Base-by-base conservation (phyloP, 768 basidiomycete species). In the Gloeophyllum trabeum region DNA sequence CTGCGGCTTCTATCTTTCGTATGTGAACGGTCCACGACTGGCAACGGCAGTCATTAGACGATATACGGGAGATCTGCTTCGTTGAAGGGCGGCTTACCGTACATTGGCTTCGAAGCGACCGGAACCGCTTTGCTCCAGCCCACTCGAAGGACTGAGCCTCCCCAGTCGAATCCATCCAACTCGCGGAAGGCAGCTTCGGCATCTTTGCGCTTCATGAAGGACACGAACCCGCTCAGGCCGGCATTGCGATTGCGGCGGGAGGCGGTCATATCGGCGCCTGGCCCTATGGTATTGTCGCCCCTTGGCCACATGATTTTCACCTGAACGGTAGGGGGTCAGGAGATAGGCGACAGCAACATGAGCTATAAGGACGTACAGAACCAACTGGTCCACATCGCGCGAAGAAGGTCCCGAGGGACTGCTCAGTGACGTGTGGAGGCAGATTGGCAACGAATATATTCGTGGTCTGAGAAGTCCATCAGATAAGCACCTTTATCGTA, bases 271-370 rank as follows among this genome's bases (percentile, higher is more conserved):
- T 87, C 81, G 19, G 77, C 73, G 2, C 81, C 87, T 38, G 82
- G 79, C 23, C 82, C 81, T 4, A 61, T 48, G 2, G 72, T 68
- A 14, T 63, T 71, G 54, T 93, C 90, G 7, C 79, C 75, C 30
- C 94, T 79, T n/a, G 93, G 94, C 92, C 92, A 98, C 93, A 98
- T 97, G 49, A 98, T 80, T 68, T 94, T 91, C 35, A 92, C 87
- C 88, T 91, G 43, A n/a, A n/a, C n/a, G n/a, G n/a, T n/a, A n/a
- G n/a, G n/a, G n/a, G n/a, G n/a, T n/a, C n/a, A n/a, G n/a, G n/a
- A n/a, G n/a, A n/a, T n/a, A n/a, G n/a, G n/a, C n/a, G n/a, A n/a
- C n/a, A n/a, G n/a, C n/a, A n/a, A n/a, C n/a, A n/a, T n/a, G n/a
- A n/a, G n/a, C n/a, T n/a, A n/a, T n/a, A n/a, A n/a, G n/a, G n/a